Evolutionary conservation across 208 protist species (phyloP).

Genomic region (Trypanosoma rangeli): DNA sequence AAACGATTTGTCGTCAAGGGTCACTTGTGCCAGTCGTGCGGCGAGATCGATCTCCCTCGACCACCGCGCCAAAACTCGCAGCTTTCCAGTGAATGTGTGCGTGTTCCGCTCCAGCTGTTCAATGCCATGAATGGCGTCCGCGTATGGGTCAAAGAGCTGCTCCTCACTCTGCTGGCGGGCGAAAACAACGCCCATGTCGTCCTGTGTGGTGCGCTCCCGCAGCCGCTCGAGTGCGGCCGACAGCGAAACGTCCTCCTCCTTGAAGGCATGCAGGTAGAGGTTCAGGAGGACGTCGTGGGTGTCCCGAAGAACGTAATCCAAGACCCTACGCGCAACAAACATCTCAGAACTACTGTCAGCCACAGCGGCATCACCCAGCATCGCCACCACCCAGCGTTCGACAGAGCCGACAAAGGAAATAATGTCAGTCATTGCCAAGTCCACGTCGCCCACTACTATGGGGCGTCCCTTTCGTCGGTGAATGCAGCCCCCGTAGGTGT

Average conservation of each 20-base stretch:
- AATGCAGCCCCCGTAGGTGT: constrained; percentile 75
- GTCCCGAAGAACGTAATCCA: constrained; percentile 66
- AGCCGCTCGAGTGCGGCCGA: constrained; percentile 42
- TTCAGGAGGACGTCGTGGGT: constrained; percentile 61
- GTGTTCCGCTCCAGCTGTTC: constrained; percentile 47
- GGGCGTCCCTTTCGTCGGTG: constrained; percentile 46
- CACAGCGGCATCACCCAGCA: constrained; percentile 33
- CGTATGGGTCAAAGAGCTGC: constrained; percentile 82
- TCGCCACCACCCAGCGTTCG: constrained; percentile 60
- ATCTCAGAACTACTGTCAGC: constrained; percentile 36
- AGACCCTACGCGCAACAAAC: constrained; percentile 54
- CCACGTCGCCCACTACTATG: constrained; percentile 52
- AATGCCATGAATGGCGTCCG: constrained; percentile 69
- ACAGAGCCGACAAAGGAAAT: constrained; percentile 62
- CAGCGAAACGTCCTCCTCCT: constrained; percentile 42
- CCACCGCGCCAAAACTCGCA: constrained; percentile 72
- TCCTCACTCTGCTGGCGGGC: constrained; percentile 56
- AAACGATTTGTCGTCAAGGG: constrained; percentile 27
- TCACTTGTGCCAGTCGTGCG: constrained; percentile 57
- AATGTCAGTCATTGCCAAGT: constrained; percentile 72
- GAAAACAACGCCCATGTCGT: constrained; percentile 82
- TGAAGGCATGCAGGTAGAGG: constrained; percentile 70
- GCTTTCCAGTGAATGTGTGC: constrained; percentile 57
- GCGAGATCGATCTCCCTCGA: constrained; percentile 81
- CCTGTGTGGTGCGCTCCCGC: constrained; percentile 52